Conservation (phyloP, 1,139 yeast species). For the Meyerozyma smithsonii region DNA sequence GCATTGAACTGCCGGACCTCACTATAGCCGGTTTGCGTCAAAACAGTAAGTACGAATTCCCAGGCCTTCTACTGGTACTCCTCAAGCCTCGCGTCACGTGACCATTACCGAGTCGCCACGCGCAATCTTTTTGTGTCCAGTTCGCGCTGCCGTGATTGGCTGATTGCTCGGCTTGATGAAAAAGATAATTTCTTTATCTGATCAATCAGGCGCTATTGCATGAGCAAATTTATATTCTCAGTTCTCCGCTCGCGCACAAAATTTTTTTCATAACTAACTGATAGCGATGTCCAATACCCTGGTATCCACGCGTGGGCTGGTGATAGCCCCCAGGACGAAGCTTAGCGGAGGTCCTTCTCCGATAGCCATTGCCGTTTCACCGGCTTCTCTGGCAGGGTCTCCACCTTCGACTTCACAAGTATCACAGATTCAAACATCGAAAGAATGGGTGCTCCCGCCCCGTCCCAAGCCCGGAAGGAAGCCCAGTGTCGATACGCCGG, state of each 20-base stretch:
- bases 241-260: constrained; percentile 1
- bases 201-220: constrained; percentile 8
- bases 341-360: constrained; percentile 28
- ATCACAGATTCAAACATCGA: constrained; percentile 63
- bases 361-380: constrained; percentile 18
- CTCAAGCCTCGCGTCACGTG: neutral
- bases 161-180: constrained; percentile 7
- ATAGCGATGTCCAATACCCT: neutral
- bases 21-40: constrained; percentile 5
- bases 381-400: constrained; percentile 12
- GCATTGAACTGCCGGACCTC: constrained; percentile 1
- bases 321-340: constrained; percentile 34
- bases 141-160: constrained; percentile 5
- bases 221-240: neutral
- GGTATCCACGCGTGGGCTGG: constrained; percentile 25
- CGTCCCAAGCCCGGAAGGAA: constrained; percentile 88
- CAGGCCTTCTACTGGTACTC: neutral
- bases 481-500: constrained; percentile 72
- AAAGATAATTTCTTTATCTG: constrained; percentile 13
- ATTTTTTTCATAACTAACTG: neutral
- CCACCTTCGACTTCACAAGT: constrained; percentile 5
- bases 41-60: constrained; percentile 4
- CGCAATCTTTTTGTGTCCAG: constrained; percentile 3
- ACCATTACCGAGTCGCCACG: constrained; percentile 2
- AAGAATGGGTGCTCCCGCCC: constrained; percentile 88